A percentile compares a stretch with the other conserved stretches of the same genome.
Conservation (phyloP, 805 yeast species). For the Metschnikowia continentalis region DNA sequence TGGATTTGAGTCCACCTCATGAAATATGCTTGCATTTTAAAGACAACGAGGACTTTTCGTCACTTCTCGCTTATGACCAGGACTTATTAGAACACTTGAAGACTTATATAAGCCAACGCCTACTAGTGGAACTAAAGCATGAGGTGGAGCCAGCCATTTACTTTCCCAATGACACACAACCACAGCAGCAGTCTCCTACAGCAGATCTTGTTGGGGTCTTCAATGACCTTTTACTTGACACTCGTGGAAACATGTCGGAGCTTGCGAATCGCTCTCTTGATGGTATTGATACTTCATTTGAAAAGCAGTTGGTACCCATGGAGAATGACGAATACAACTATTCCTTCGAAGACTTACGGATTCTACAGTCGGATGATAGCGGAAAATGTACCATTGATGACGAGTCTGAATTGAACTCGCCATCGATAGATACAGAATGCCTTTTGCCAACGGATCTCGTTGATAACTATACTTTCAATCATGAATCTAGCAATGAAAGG, state of each 20-base stretch:
- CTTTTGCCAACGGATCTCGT: not conserved
- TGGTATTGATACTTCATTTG: constrained; percentile 8
- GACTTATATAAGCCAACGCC: constrained; percentile 22
- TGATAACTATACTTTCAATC: not conserved
- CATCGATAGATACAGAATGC: constrained; percentile 1
- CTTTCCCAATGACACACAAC: not conserved
- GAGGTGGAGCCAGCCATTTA: constrained; percentile 9
- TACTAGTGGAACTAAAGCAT: constrained; percentile 14
- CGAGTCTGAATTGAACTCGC: constrained; percentile 8
- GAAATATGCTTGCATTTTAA: constrained; percentile 22
- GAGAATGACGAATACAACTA: constrained; percentile 8
- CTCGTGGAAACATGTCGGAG: not conserved
- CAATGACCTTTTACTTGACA: not conserved
- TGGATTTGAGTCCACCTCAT: constrained; percentile 15
- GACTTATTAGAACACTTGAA: constrained; percentile 24
- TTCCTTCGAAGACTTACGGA: constrained; percentile 18
- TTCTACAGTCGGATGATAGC: constrained; percentile 25
- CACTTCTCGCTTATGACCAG: constrained; percentile 27
- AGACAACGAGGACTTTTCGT: constrained; percentile 28
- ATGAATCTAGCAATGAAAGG: not conserved
- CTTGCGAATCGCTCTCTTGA: constrained; percentile 11
- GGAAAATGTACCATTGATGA: constrained; percentile 19
- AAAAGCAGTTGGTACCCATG: constrained; percentile 12
- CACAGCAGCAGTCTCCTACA: not conserved
- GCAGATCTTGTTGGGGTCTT: not conserved